Percentiles rank a stretch among this genome's conserved stretches.
These are phyloP conservation scores for Butyriboletus loyo DNA, from an alignment of 768 basidiomycete genomes.

Conservation along the genomic window DNA sequence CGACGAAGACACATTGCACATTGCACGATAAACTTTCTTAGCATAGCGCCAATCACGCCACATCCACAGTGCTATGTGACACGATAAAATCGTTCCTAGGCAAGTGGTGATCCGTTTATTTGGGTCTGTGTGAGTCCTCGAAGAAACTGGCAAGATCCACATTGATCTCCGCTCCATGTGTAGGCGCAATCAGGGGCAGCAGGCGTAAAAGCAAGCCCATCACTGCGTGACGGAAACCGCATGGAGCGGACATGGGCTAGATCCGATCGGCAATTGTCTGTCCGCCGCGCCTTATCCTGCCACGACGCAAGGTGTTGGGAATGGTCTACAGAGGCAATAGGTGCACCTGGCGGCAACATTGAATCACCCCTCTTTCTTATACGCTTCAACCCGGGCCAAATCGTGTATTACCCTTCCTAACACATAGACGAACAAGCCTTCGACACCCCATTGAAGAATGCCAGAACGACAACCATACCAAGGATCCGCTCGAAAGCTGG, in stretches of 20 bases:
- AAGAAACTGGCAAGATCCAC: not conserved
- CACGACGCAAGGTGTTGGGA: not conserved
- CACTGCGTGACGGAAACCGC: conserved; percentile 4
- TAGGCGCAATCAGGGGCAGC: not conserved
- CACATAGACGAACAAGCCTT: not conserved
- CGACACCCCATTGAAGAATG: conserved; percentile 12
- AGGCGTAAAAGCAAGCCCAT: not conserved
- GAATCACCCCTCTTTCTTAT: not conserved
- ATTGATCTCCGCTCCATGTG: not conserved
- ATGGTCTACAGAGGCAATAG: not conserved
- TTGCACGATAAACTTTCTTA: not conserved
- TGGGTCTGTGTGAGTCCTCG: not conserved
- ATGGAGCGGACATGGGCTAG: conserved; percentile 1
- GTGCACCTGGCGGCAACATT: not conserved
- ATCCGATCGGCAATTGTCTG: conserved; percentile 10
- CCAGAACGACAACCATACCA: conserved; percentile 35
- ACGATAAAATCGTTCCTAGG: not conserved
- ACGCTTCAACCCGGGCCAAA: not conserved
- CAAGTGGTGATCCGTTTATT: not conserved
- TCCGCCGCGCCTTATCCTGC: conserved; percentile 15
- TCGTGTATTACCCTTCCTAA: not conserved
- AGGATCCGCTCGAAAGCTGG: conserved; percentile 41
- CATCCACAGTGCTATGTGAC: not conserved
- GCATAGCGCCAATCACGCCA: not conserved
- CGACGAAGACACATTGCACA: not conserved